These are phyloP conservation scores for Aeschynomene evenia DNA, from an alignment of 306 rosid species.

Conservation along the genomic window DNA sequence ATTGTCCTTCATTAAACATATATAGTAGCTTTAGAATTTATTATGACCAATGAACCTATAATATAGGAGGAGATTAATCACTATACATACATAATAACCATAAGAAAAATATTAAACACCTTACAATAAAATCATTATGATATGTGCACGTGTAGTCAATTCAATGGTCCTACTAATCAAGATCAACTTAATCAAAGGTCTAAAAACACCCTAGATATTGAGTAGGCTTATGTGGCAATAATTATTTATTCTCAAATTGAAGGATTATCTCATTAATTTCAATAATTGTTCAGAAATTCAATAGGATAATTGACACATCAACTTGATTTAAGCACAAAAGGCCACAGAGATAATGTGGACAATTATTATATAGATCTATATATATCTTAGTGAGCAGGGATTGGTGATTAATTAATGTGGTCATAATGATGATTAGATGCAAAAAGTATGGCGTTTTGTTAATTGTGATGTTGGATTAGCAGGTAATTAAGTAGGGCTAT, in stretches of 20 bases:
- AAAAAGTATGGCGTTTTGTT: slow-evolving; percentile 33
- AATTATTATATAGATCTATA: too few relatives aligned
- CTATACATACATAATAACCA: too few relatives aligned
- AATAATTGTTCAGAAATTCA: background rate
- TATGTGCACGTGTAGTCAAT: slow-evolving; percentile 48
- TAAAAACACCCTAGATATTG: background rate
- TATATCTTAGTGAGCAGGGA: slow-evolving; percentile 1
- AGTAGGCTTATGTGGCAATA: slow-evolving; percentile 26
- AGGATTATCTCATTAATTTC: slow-evolving; percentile 20
- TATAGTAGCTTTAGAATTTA: too few relatives aligned
- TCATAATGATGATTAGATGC: slow-evolving; percentile 40
- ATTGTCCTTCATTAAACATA: too few relatives aligned
- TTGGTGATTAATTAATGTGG: slow-evolving; percentile 26
- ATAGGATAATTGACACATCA: slow-evolving; percentile 22
- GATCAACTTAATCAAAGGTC: slow-evolving; percentile 20
- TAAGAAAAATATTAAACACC: slow-evolving; percentile 28
- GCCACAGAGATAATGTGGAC: slow-evolving; percentile 11
- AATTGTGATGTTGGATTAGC: slow-evolving; percentile 46
- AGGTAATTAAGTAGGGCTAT: too few relatives aligned
- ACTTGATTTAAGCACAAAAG: slow-evolving; percentile 15
- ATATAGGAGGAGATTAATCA: too few relatives aligned
- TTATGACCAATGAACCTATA: too few relatives aligned
- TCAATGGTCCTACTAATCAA: slow-evolving; percentile 34
- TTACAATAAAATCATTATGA: slow-evolving; percentile 25
- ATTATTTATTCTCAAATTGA: slow-evolving; percentile 12